Conservation (phyloP, 179 eudicot species). For the Carnegiea gigantea region DNA sequence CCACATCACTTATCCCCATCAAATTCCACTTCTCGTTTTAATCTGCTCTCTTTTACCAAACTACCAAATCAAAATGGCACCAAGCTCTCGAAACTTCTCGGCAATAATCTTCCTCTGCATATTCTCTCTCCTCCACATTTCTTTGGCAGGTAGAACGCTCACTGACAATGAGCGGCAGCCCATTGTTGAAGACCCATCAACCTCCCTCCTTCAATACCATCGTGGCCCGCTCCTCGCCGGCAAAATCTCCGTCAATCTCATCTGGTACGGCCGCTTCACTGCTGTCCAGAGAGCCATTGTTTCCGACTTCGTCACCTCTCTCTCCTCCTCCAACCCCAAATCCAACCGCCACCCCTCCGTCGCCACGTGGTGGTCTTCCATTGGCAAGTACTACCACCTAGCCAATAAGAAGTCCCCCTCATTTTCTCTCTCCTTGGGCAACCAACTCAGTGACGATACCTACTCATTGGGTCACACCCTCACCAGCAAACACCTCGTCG, state of each 20-base stretch:
- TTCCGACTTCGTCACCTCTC: conserved; percentile 50
- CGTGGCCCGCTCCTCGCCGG: conserved; percentile 57
- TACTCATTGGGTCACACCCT: conserved; percentile 38
- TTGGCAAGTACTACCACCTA: conserved; percentile 28
- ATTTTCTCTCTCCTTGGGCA: conserved; percentile 21
- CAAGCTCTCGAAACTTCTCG: neutral
- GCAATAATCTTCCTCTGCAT: neutral
- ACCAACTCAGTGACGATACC: conserved; percentile 27
- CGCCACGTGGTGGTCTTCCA: conserved; percentile 41
- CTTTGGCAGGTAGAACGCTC: conserved; percentile 17
- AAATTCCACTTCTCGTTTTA: neutral
- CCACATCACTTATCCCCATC: conserved; percentile 8
- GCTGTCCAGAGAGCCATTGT: conserved; percentile 52
- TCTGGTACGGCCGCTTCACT: conserved; percentile 73
- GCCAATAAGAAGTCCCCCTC: conserved; percentile 29
- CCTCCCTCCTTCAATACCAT: conserved; percentile 43
- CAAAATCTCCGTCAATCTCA: conserved; percentile 46
- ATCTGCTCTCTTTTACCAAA: neutral
- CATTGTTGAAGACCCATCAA: conserved; percentile 18
- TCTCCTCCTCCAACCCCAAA: conserved; percentile 30
- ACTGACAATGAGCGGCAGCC: conserved; percentile 21
- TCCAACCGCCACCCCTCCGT: conserved; percentile 29
- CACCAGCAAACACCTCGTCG: conserved; percentile 24
- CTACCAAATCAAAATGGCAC: conserved; percentile 18
- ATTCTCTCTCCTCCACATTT: conserved; percentile 4